Conservation (phyloP, 108 stramenopile species). For the Asterionellopsis glacialis region DNA sequence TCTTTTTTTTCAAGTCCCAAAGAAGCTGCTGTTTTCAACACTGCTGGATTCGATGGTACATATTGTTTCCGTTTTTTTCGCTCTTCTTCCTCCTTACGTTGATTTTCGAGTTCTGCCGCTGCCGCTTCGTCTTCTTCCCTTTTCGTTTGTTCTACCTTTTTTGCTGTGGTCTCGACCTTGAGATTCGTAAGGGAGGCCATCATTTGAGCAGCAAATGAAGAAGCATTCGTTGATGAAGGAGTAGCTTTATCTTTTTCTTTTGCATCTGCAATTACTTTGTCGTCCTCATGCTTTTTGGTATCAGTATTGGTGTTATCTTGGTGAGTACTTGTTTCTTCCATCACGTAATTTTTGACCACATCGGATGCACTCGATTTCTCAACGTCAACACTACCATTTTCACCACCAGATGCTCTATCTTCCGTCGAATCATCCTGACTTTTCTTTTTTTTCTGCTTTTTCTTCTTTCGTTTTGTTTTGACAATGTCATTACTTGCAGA, state of each 20-base stretch:
- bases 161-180: constrained; percentile 16
- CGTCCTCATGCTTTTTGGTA: constrained; percentile 4
- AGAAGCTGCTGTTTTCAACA: constrained; percentile 42
- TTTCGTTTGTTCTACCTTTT: constrained; percentile 18
- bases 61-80: constrained; percentile 32
- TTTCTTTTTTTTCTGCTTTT: constrained; percentile 5
- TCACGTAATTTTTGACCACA: background rate
- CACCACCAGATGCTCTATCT: background rate
- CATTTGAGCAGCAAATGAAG: constrained; percentile 54
- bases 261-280: constrained; percentile 7
- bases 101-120: background rate
- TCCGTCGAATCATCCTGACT: constrained; percentile 2
- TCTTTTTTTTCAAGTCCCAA: constrained; percentile 27
- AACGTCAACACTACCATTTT: constrained; percentile 4
- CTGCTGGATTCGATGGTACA: constrained; percentile 29
- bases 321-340: constrained; percentile 3
- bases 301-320: constrained; percentile 8
- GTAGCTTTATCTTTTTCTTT: background rate
- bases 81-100: constrained; percentile 35
- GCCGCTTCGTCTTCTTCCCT: constrained; percentile 26
- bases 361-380: background rate
- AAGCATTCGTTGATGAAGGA: constrained; percentile 6
- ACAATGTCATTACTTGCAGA: too few species aligned
- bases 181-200: constrained; percentile 49
- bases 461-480: background rate